phyloP scores from a whole-genome alignment of 1,139 yeast genomes.

The Yamadazyma diddensiae region DNA sequence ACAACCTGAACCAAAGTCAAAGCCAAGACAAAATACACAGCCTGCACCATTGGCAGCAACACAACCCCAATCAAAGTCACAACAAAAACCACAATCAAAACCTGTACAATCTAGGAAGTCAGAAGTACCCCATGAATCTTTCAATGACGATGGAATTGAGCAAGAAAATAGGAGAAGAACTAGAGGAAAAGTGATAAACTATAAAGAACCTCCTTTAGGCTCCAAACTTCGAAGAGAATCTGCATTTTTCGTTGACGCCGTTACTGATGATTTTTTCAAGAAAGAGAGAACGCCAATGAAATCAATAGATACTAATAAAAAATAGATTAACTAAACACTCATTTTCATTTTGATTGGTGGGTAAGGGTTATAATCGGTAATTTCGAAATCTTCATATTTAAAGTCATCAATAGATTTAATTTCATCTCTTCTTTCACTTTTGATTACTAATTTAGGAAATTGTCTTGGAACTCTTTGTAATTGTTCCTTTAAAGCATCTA shows the following conservation, averaged over 20 bases:
- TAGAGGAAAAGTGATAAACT: constrained; percentile 44
- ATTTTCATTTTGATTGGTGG: constrained; percentile 83
- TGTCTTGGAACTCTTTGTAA: constrained; percentile 65
- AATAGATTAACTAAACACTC: constrained; percentile 38
- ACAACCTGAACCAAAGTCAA: too few relatives aligned
- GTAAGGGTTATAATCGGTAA: constrained; percentile 76
- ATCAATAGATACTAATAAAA: not conserved
- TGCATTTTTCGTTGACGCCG: constrained; percentile 58
- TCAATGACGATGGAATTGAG: too few relatives aligned
- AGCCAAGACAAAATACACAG: too few relatives aligned
- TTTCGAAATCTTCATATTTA: constrained; percentile 80
- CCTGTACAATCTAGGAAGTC: too few relatives aligned
- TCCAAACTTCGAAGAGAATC: constrained; percentile 72
- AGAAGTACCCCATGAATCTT: too few relatives aligned
- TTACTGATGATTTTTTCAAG: constrained; percentile 21
- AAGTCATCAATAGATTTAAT: constrained; percentile 81
- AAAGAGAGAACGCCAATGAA: constrained; percentile 1
- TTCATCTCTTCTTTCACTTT: constrained; percentile 44
- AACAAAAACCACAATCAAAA: too few relatives aligned
- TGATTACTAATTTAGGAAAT: constrained; percentile 77
- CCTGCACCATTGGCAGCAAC: too few relatives aligned
- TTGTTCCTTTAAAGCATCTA: constrained; percentile 85
- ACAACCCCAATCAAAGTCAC: too few relatives aligned
- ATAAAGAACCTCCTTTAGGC: constrained; percentile 65
- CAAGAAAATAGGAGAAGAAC: constrained; percentile 4